Base-by-base conservation (phyloP, 371 early-diverging fungal species). In the Mucor velutinosus region DNA sequence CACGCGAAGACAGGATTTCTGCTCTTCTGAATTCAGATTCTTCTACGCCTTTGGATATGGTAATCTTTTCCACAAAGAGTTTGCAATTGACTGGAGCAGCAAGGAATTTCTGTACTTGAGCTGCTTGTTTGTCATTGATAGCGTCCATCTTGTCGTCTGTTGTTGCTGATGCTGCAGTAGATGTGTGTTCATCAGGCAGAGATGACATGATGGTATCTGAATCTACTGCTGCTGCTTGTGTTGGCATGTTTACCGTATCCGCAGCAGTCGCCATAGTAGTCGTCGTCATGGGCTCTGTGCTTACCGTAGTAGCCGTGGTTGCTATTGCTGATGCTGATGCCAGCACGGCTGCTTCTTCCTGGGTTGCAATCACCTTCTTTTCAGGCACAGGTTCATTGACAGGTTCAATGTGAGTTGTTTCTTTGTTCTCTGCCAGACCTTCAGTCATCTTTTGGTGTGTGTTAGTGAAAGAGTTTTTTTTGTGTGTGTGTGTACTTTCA, bases 1-100 rank as follows among this genome's bases (percentile, higher is more conserved):
- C 74, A 21, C 97, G 92, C 58, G 95, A 93, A 6, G 94, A 94
- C 14, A 99, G 83, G 15, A 99, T 87, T 71, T 99, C 99, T n/a
- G 96, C 99, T 66, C 88, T 86, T 51, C 94, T 91, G 72, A 86
- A 91, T 56, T 89, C 91, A 15, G 79, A 75, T n/a, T 67, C 67
- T 59, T 90, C 87, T 15, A 71, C 72, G 15, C 58, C 58, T 29
- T 60, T 60, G 45, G 45, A 29, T 32, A 62, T 58, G 11, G 77
- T 70, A 5, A 80, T 58, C 69, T 93, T 93, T 60, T 88, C 81
- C 11, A 95, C 93, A 64, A 89, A 90, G 0, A 95, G 80, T 66
- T 92, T 93, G 83, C 92, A 91, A 47, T 81, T 72, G 3, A 81
- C 61, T 8, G 81, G 81, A 14, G 76, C 67, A 5, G 75, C 69